phyloP scores from a whole-genome alignment of 306 rosid genomes.

The Quercus ilex region DNA sequence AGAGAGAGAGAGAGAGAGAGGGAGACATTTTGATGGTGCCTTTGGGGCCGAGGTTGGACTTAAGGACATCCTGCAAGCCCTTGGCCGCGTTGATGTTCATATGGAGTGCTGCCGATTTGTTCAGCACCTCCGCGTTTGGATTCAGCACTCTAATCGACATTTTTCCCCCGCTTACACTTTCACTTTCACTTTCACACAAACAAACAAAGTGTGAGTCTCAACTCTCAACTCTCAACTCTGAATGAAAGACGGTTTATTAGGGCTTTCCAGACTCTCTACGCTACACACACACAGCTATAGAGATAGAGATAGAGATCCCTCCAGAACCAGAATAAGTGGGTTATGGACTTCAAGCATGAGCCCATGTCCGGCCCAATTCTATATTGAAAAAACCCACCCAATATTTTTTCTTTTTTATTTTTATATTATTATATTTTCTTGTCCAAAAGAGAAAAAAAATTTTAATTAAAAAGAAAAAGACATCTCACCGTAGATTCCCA shows the following conservation, averaged over 20 bases:
- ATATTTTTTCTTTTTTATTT: not conserved
- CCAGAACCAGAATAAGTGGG: not conserved
- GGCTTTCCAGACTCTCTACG: too few species aligned
- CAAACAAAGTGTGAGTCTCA: too few species aligned
- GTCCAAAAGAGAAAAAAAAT: not conserved
- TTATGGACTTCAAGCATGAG: not conserved
- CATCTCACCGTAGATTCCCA: constrained; percentile 19
- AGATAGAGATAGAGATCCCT: too few species aligned
- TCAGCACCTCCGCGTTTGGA: constrained; percentile 93
- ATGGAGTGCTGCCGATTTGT: constrained; percentile 96
- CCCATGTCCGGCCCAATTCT: not conserved
- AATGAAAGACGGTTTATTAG: too few species aligned
- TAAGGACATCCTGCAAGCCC: constrained; percentile 93
- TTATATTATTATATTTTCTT: not conserved
- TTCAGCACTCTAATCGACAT: constrained; percentile 83
- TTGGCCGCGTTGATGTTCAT: constrained; percentile 99
- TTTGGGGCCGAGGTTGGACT: constrained; percentile 90
- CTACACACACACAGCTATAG: too few species aligned
- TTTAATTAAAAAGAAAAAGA: not conserved
- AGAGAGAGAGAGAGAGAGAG: not conserved
- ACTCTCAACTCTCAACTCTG: too few species aligned
- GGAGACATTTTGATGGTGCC: constrained; percentile 89
- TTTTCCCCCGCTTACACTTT: too few species aligned
- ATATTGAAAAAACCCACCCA: constrained; percentile 2
- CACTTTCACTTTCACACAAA: too few species aligned